phyloP scores from a whole-genome alignment of 345 rosid species.

The Physaria fendleri region DNA sequence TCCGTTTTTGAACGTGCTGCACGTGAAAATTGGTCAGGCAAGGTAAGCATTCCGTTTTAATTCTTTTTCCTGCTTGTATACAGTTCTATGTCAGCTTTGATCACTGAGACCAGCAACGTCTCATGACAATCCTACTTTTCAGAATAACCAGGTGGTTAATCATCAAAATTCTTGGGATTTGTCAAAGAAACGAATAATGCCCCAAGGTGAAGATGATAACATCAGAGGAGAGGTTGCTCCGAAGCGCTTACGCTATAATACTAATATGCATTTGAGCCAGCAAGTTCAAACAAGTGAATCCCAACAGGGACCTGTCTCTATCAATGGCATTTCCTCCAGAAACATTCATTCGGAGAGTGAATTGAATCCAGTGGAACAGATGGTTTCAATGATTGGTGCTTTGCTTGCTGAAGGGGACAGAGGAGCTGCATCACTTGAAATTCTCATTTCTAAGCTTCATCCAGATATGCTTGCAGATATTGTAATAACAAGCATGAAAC shows the following conservation, averaged over 20 bases:
- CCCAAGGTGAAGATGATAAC: constrained; percentile 54
- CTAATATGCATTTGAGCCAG: constrained; percentile 31
- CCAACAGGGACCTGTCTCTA: constrained; percentile 41
- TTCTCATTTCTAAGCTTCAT: constrained; percentile 85
- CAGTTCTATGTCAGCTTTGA: constrained; percentile 11
- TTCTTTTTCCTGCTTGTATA: constrained; percentile 14
- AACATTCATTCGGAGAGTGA: constrained; percentile 50
- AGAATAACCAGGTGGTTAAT: constrained; percentile 67
- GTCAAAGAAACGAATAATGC: constrained; percentile 60
- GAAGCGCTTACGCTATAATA: constrained; percentile 55
- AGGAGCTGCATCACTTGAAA: constrained; percentile 92
- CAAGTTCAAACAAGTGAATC: constrained; percentile 45
- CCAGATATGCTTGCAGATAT: constrained; percentile 98
- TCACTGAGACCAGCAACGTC: constrained; percentile 10
- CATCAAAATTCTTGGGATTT: constrained; percentile 55
- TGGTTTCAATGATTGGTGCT: constrained; percentile 98
- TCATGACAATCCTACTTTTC: constrained; percentile 27
- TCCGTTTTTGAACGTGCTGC: constrained; percentile 90
- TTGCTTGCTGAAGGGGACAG: constrained; percentile 99
- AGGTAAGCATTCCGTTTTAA: constrained; percentile 54
- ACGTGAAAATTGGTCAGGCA: constrained; percentile 60
- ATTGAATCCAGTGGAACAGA: constrained; percentile 86
- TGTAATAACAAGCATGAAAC: constrained; percentile 91
- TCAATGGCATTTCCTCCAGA: constrained; percentile 48
- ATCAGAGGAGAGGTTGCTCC: constrained; percentile 51